Evolutionary conservation across 768 basidiomycete species (phyloP).

Genomic region (Fistulinella prunicolor): DNA sequence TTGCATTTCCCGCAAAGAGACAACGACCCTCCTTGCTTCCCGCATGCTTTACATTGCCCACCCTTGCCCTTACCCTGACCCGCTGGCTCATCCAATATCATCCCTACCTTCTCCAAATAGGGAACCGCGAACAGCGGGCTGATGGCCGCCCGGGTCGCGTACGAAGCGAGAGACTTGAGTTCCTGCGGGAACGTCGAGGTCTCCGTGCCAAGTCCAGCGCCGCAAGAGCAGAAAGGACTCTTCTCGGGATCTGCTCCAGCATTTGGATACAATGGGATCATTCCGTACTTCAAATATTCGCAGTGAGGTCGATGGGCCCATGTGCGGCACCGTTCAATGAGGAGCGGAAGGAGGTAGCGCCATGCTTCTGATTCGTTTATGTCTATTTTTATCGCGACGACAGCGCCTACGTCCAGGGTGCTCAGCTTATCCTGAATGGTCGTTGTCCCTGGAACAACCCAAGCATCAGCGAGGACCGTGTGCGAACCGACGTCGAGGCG

Average conservation of each 20-base stretch:
- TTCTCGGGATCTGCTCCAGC: slow-evolving; percentile 31
- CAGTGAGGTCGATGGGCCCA: slow-evolving; percentile 49
- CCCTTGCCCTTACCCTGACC: background rate
- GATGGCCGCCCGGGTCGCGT: slow-evolving; percentile 49
- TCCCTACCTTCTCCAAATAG: slow-evolving; percentile 42
- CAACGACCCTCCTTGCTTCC: slow-evolving; percentile 23
- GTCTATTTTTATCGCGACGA: slow-evolving; percentile 15
- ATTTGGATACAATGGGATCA: slow-evolving; percentile 38
- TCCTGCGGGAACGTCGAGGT: slow-evolving; percentile 26
- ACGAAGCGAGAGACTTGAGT: slow-evolving; percentile 42
- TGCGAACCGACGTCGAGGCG: slow-evolving; percentile 48
- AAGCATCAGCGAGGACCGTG: slow-evolving; percentile 51
- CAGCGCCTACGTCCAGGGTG: slow-evolving; percentile 8
- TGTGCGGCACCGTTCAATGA: slow-evolving; percentile 51
- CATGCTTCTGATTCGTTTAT: slow-evolving; percentile 35
- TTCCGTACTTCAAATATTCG: slow-evolving; percentile 39
- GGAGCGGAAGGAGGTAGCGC: slow-evolving; percentile 49
- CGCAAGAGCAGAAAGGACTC: slow-evolving; percentile 52
- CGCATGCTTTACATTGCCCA: slow-evolving; percentile 20
- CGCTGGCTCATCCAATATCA: background rate
- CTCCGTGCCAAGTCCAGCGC: slow-evolving; percentile 45
- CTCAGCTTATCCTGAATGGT: slow-evolving; percentile 2
- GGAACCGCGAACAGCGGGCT: slow-evolving; percentile 52
- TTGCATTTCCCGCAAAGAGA: slow-evolving; percentile 39
- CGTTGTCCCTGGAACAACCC: slow-evolving; percentile 38